phyloP scores from a whole-genome alignment of 495 filamentous ascomycete species.

The Cudoniella acicularis region DNA sequence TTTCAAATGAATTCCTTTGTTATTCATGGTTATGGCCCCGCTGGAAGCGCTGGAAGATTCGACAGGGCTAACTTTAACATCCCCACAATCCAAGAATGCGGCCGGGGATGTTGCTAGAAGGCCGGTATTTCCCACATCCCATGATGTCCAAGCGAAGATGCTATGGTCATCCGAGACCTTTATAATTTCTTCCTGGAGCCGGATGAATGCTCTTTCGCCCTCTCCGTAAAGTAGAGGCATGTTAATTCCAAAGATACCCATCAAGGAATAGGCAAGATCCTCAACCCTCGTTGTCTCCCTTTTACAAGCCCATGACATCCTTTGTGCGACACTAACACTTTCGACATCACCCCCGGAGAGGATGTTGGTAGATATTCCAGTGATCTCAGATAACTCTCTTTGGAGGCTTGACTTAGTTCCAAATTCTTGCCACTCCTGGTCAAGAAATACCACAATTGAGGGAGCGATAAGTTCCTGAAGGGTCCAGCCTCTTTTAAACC shows the following conservation, averaged over 20 bases:
- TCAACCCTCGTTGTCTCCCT: constrained; percentile 26
- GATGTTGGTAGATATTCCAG: constrained; percentile 5
- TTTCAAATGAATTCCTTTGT: too few species aligned
- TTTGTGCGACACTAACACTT: constrained; percentile 11
- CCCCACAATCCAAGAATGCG: too few species aligned
- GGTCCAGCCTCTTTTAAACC: too few species aligned
- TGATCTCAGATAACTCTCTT: not conserved
- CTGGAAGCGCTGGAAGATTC: too few species aligned
- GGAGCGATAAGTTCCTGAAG: constrained; percentile 40
- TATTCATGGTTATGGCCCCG: too few species aligned
- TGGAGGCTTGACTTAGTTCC: not conserved
- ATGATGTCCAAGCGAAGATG: constrained; percentile 23
- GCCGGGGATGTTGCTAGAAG: too few species aligned
- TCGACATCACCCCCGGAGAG: constrained; percentile 8
- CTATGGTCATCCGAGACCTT: constrained; percentile 22
- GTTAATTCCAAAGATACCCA: constrained; percentile 29
- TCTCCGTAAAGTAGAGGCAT: constrained; percentile 32
- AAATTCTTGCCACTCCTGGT: not conserved
- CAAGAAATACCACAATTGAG: constrained; percentile 22
- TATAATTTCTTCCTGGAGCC: constrained; percentile 23
- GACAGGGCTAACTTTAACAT: too few species aligned
- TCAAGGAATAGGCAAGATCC: constrained; percentile 28
- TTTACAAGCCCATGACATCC: constrained; percentile 23
- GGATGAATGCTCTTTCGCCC: constrained; percentile 19
- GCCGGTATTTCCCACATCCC: too few species aligned